Evolutionary conservation across 2,329 filamentous ascomycete genomes (phyloP), one percentile per base, ranked within the genome.

Genomic region (Lachnellula hyalina): DNA sequence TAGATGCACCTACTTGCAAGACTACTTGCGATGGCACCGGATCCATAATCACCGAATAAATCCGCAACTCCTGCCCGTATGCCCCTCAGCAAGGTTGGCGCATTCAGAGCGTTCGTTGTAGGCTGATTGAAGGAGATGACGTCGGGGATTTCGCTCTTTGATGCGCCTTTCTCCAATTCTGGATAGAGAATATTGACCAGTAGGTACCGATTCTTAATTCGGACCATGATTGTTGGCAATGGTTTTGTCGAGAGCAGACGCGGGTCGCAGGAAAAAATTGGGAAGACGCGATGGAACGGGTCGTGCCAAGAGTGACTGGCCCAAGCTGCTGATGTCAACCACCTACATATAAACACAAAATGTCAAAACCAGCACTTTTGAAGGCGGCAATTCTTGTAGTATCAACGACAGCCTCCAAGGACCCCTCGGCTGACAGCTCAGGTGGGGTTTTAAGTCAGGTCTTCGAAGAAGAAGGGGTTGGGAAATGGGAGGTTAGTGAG

Each of bases 181-280:
- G 92, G 90, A 67, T 96, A 96, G 47, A 97, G 79, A 62, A 97
- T 91, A 69, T 96, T 90, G 59, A 97, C 83, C n/a, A 97, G 84
- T 17, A 99, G 82, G 71, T 99, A 99, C 66, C 94, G 86, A 72
- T 96, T 88, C 74, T 99, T 99, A 63, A 97, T 83, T 68, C 94
- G 90, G 57, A 99, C 94, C 94, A 99, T 96, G 48, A 44, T 74
- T 49, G 45, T 15, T 41, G 40, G 21, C 25, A 41, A 21, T 40
- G 32, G 19, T 19, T 51, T 35, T 38, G n/a, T 52, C 40, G 19
- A 40, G 19, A 17, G 45, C 28, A 34, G 78, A 69, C 87, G 87
- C 38, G 28, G 12, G 38, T 38, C 36, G 34, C 35, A 47, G 49
- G 52, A 44, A 53, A 53, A 53, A 14, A 7, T 44, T 50, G 17